These are phyloP conservation scores for Myrica gale DNA, from an alignment of 306 rosid species.

Conservation along the genomic window DNA sequence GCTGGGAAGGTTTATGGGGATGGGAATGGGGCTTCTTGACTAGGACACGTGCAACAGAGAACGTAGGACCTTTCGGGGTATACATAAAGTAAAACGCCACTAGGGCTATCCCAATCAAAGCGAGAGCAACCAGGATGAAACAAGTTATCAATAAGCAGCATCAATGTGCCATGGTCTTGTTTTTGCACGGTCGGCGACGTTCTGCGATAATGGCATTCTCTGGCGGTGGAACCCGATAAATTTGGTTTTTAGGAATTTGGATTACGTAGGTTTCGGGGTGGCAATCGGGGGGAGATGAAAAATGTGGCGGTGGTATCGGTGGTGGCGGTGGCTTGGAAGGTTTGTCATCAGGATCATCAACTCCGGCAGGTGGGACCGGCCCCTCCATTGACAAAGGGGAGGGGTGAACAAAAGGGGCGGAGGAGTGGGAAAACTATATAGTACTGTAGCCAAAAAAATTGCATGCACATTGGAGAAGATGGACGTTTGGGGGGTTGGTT, in stretches of 20 bases:
- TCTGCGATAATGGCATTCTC: constrained; percentile 51
- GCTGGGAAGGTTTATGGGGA: background rate
- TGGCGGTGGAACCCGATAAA: constrained; percentile 55
- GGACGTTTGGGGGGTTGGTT: constrained; percentile 13
- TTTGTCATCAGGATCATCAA: background rate
- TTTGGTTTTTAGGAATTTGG: constrained; percentile 65
- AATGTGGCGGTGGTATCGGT: background rate
- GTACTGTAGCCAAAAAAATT: constrained; percentile 2
- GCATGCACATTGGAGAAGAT: constrained; percentile 31
- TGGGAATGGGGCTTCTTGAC: constrained; percentile 1
- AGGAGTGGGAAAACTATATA: constrained; percentile 1
- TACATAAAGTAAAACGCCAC: constrained; percentile 23
- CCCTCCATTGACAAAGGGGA: constrained; percentile 47
- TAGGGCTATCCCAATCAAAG: constrained; percentile 19
- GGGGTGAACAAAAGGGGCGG: constrained; percentile 21
- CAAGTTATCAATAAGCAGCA: background rate
- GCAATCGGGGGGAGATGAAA: background rate
- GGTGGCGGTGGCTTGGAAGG: background rate
- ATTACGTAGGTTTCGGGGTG: constrained; percentile 44
- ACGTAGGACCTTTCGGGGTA: constrained; percentile 39
- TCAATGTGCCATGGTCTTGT: background rate
- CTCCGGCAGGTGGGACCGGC: constrained; percentile 23
- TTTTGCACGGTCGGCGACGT: constrained; percentile 13
- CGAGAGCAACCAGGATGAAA: constrained; percentile 3
- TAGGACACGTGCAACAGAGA: constrained; percentile 16